A percentile compares a stretch with the other conserved stretches of the same genome.
These are phyloP conservation scores for Penicillium turbatum DNA, from an alignment of 495 filamentous ascomycete genomes.

Conservation along the genomic window DNA sequence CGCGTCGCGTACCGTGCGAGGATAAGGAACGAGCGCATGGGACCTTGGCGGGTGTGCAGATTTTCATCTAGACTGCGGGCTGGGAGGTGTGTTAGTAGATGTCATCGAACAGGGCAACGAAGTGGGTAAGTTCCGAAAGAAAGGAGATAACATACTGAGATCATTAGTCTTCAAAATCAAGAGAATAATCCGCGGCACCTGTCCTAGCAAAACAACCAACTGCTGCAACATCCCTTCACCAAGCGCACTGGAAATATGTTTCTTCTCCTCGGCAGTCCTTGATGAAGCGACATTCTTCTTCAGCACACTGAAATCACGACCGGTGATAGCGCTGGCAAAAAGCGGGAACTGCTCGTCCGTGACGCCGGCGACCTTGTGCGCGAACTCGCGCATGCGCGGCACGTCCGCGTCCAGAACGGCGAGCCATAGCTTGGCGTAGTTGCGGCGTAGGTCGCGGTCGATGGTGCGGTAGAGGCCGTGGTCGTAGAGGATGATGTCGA, in stretches of 20 bases:
- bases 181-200: constrained; percentile 87
- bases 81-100: constrained; percentile 23
- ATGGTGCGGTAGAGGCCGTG: constrained; percentile 97
- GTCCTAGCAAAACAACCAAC: constrained; percentile 80
- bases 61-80: constrained; percentile 90
- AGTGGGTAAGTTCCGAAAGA: no score
- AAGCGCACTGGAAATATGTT: constrained; percentile 73
- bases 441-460: constrained; percentile 66
- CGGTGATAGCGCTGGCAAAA: constrained; percentile 95
- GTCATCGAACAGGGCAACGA: no score
- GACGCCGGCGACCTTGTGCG: constrained; percentile 81
- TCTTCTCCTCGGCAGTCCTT: constrained; percentile 68
- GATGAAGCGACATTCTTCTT: constrained; percentile 56
- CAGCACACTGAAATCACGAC: constrained; percentile 79
- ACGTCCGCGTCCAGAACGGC: constrained; percentile 89
- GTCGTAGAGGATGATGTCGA: constrained; percentile 97
- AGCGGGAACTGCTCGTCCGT: constrained; percentile 90
- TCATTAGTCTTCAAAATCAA: constrained; percentile 98
- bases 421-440: constrained; percentile 97
- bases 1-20: constrained; percentile 88
- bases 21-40: constrained; percentile 86
- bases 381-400: constrained; percentile 78
- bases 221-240: constrained; percentile 84
- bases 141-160: constrained; percentile 56
- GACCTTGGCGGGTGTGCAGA: constrained; percentile 83